Evolutionary conservation across 768 basidiomycete genomes (phyloP).

Genomic region (Lactifluus subvellereus): DNA sequence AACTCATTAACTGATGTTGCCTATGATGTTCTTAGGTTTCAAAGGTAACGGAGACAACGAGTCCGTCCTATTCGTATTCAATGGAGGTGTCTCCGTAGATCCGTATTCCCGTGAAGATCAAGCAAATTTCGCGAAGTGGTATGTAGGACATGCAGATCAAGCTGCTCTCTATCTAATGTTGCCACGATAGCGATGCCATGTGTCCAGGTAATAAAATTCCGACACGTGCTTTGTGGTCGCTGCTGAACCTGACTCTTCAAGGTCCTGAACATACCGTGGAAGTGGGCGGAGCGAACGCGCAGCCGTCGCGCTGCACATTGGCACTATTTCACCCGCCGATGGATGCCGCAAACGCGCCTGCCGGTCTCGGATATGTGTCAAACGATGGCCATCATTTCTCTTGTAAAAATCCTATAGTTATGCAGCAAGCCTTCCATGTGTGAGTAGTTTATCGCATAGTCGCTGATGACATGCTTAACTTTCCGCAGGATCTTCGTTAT

Average conservation of each 20-base stretch:
- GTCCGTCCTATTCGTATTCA: background rate
- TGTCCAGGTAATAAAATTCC: slow-evolving; percentile 38
- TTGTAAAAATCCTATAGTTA: slow-evolving; percentile 48
- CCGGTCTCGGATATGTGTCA: slow-evolving; percentile 44
- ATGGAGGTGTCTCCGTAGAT: slow-evolving; percentile 32
- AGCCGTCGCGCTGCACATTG: slow-evolving; percentile 50
- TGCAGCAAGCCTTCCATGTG: slow-evolving; percentile 58
- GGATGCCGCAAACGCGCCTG: slow-evolving; percentile 28
- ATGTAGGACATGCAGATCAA: slow-evolving; percentile 10
- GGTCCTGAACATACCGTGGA: slow-evolving; percentile 45
- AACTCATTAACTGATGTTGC: slow-evolving; percentile 6
- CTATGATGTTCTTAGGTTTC: slow-evolving; percentile 38
- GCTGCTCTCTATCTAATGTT: background rate
- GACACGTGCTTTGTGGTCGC: too few relatives aligned
- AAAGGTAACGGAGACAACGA: slow-evolving; percentile 35
- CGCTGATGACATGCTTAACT: background rate
- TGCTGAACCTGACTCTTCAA: slow-evolving; percentile 22
- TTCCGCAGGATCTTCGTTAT: slow-evolving; percentile 44
- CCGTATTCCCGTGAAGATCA: slow-evolving; percentile 56
- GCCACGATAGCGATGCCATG: slow-evolving; percentile 40
- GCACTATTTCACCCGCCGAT: slow-evolving; percentile 46
- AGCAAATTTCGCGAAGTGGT: slow-evolving; percentile 50
- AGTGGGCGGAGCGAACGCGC: slow-evolving; percentile 28
- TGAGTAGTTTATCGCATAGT: slow-evolving; percentile 30
- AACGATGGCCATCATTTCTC: slow-evolving; percentile 50